Percentiles rank a stretch among this genome's conserved stretches.
phyloP scores from a whole-genome alignment of 441 rosid species.

The Gossypium gossypioides region DNA sequence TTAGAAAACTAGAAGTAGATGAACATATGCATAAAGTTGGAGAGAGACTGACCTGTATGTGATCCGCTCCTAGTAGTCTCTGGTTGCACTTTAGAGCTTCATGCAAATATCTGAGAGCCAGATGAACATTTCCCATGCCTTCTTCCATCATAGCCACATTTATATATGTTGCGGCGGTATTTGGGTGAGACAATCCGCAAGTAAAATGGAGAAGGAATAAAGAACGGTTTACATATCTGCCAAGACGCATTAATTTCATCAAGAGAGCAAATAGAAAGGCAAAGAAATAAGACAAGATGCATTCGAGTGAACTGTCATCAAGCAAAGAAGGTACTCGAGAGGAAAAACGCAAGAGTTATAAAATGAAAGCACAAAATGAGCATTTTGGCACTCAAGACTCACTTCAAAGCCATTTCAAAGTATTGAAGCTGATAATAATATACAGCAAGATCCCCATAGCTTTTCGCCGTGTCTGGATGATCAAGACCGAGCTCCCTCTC shows the following conservation, averaged over 20 bases:
- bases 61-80: conserved; percentile 56
- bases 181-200: conserved; percentile 65
- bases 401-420: conserved; percentile 65
- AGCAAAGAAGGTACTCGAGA: neutral
- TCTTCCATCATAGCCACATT: conserved; percentile 84
- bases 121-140: conserved; percentile 61
- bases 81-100: conserved; percentile 67
- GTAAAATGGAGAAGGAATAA: conserved; percentile 59
- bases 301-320: neutral
- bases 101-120: conserved; percentile 64
- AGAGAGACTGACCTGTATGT: conserved; percentile 45
- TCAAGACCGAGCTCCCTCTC: conserved; percentile 94
- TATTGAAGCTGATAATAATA: conserved; percentile 68
- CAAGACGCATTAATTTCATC: conserved; percentile 14
- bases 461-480: conserved; percentile 77
- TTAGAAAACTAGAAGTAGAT: neutral
- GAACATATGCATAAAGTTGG: neutral
- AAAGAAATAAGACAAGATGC: neutral
- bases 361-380: neutral
- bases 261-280: conserved; percentile 14
- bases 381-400: conserved; percentile 14
- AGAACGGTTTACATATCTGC: conserved; percentile 67
- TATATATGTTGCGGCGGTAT: conserved; percentile 63
- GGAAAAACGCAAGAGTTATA: neutral
- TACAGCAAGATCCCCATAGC: conserved; percentile 63